A percentile compares a stretch with the other conserved stretches of the same genome.
phyloP scores from a whole-genome alignment of 2,329 filamentous ascomycete genomes.

The Pseudocercospora cruenta region DNA sequence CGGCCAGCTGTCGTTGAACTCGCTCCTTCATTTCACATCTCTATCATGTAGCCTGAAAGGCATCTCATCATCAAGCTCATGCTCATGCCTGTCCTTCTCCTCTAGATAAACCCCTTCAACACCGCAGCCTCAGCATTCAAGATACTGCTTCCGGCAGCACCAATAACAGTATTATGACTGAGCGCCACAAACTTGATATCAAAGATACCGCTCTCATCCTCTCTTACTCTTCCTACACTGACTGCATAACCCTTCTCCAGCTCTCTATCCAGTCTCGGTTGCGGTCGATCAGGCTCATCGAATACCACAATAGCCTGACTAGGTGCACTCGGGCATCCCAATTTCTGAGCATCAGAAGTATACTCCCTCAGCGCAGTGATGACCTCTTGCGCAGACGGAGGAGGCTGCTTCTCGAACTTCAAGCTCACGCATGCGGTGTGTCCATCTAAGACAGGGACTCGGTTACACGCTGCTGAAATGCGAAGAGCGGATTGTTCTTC shows the following conservation, averaged over 20 bases:
- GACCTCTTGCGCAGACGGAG: conserved; percentile 75
- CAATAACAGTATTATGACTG: conserved; percentile 91
- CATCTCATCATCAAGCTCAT: too few species aligned
- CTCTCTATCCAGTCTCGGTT: conserved; percentile 87
- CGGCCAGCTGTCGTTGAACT: too few species aligned
- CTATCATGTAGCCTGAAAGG: too few species aligned
- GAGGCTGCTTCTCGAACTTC: conserved; percentile 73
- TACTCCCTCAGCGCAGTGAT: conserved; percentile 80
- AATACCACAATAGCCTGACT: conserved; percentile 80
- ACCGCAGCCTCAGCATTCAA: conserved; percentile 91
- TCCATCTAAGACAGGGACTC: conserved; percentile 92
- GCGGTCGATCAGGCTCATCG: conserved; percentile 71
- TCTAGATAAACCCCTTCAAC: conserved; percentile 70
- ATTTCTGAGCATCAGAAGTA: conserved; percentile 74
- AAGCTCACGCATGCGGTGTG: conserved; percentile 94
- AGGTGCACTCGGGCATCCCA: conserved; percentile 88
- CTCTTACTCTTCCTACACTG: conserved; percentile 82
- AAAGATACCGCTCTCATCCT: conserved; percentile 86
- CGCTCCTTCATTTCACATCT: too few species aligned
- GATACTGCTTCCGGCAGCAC: conserved; percentile 93
- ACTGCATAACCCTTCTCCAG: conserved; percentile 85
- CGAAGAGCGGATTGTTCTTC: conserved; percentile 73
- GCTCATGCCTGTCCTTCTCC: too few species aligned
- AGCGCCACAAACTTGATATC: conserved; percentile 94
- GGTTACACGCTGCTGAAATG: conserved; percentile 86